Evolutionary conservation across 345 rosid species (phyloP), one percentile per base, ranked within the genome.

Genomic region (Viola odorata): DNA sequence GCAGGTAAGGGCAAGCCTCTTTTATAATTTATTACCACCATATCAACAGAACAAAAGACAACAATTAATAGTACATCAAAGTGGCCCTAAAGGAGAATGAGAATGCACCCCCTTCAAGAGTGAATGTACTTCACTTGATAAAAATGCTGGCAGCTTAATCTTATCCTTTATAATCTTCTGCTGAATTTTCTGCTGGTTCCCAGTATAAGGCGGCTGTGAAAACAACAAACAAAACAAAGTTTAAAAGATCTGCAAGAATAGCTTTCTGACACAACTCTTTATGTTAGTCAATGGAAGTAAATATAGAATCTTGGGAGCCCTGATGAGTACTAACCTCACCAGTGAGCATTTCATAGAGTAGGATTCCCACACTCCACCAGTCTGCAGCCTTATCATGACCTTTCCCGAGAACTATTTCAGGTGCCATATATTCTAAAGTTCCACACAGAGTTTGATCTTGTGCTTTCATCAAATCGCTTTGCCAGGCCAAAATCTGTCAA

Each of bases 401-500:
- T 69, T 89, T 86, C 6, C 94, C 96, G 3, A 71, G 78, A 67
- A 89, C 71, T 41, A 86, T 83, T 72, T 89, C 96, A 49, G 96
- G 89, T 41, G 96, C 60, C 95, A 86, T 86, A 55, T 89, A 89
- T 78, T 89, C 96, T 0, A 81, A 72, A 9, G 95, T 89, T 58
- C 96, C 96, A 44, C 85, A 80, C 78, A 5, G 96, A 89, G 76
- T 86, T 86, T 61, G 96, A 83, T 76, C 95, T 83, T 36, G 69
- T 82, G 64, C 81, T 90, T 75, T 89, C 91, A 44, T 86, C 90
- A 65, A 92, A 78, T 63, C 90, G 75, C 68, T 92, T 92, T 41
- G 98, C 97, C 59, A 92, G 75, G 65, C 97, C 97, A 76, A 92
- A 92, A 66, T 92, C 99, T 14, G 97, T 90, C 73, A 90, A 61